Percentiles rank a stretch among this genome's conserved stretches.
Evolutionary conservation across 2,329 filamentous ascomycete genomes (phyloP).

Genomic region (Aspergillus aculeatus): DNA sequence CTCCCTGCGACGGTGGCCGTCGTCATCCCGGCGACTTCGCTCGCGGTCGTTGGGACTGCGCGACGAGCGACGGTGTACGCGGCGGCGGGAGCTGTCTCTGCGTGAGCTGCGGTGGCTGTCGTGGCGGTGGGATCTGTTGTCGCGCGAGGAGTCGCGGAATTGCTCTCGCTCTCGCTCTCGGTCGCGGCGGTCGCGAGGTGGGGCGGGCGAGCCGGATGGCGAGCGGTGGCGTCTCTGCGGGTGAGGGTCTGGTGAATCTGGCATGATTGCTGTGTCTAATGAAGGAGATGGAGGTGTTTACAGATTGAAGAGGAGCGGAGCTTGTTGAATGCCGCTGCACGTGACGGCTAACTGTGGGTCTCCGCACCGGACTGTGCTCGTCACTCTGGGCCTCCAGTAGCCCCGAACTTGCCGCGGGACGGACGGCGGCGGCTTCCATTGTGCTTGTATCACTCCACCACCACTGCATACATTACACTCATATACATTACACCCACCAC

Average conservation of each 20-base stretch:
- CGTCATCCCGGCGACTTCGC: conserved; percentile 21
- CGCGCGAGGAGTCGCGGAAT: conserved; percentile 20
- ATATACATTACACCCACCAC: background rate
- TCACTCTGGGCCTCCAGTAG: too few relatives aligned
- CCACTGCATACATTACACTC: background rate
- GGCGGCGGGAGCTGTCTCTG: conserved; percentile 24
- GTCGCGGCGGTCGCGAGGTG: conserved; percentile 20
- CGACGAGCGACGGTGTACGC: conserved; percentile 23
- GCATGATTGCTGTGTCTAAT: conserved; percentile 18
- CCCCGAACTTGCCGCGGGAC: background rate
- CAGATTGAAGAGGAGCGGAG: background rate
- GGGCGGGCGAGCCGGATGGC: conserved; percentile 21
- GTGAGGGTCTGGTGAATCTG: conserved; percentile 20
- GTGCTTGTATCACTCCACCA: background rate
- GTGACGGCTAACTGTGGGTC: background rate
- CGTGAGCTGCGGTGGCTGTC: conserved; percentile 30
- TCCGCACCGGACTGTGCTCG: too few relatives aligned
- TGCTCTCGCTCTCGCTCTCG: conserved; percentile 9
- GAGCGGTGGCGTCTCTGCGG: conserved; percentile 25
- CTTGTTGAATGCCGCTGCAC: background rate
- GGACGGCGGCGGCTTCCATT: too few relatives aligned
- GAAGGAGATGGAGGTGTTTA: background rate
- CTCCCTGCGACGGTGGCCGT: conserved; percentile 22
- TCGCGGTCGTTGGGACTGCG: conserved; percentile 27
- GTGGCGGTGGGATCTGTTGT: conserved; percentile 26